Conservation (phyloP, 208 protist genomes). For the Leishmania mexicana region DNA sequence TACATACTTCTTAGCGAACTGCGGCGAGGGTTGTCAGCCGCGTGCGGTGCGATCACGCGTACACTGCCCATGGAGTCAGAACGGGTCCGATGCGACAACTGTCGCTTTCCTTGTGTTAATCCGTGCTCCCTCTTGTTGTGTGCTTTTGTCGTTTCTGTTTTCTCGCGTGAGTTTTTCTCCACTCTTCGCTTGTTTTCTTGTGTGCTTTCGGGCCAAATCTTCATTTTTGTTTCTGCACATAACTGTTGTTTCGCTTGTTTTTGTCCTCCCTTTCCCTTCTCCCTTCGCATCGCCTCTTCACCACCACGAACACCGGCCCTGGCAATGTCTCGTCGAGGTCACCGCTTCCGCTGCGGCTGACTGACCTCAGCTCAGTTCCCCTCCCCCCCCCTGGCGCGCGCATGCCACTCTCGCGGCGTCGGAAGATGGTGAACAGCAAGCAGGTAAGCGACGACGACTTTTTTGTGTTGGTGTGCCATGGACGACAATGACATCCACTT, state of each 20-base stretch:
- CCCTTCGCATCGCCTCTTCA: background rate
- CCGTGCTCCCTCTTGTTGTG: background rate
- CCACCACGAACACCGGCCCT: background rate
- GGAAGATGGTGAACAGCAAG: background rate
- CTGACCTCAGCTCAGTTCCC: background rate
- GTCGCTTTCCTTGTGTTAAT: background rate
- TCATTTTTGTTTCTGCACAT: conserved; percentile 11
- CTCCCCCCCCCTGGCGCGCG: background rate
- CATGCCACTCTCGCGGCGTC: background rate
- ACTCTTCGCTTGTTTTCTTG: background rate
- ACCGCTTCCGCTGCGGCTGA: background rate
- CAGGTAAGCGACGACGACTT: background rate
- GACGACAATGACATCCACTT: background rate
- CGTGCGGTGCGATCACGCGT: background rate
- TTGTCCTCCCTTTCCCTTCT: conserved; percentile 1
- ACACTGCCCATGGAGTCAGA: background rate
- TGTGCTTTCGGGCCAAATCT: background rate
- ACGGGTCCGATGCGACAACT: background rate
- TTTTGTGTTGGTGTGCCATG: background rate
- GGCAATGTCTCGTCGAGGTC: background rate
- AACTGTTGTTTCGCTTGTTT: conserved; percentile 15
- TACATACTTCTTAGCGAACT: background rate
- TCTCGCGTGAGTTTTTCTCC: background rate
- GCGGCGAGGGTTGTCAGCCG: background rate
- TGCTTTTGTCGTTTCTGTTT: background rate